Percentiles rank a stretch among this genome's conserved stretches.
Evolutionary conservation across 2,329 filamentous ascomycete genomes (phyloP).

Genomic region (Sporothrix mexicana): DNA sequence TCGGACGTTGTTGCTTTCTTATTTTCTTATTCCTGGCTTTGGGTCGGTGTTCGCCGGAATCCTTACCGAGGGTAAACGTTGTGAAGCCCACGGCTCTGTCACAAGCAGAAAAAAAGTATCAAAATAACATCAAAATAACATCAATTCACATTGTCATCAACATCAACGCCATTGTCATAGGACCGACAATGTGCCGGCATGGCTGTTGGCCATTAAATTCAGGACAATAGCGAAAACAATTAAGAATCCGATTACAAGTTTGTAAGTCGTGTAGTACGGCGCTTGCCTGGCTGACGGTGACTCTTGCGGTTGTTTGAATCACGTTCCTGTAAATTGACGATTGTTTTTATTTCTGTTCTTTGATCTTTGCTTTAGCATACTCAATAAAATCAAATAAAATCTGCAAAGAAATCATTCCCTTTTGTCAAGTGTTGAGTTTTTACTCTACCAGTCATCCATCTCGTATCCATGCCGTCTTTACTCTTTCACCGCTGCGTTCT

Average conservation of each 20-base stretch:
- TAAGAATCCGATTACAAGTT: neutral
- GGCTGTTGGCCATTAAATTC: neutral
- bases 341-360: too few relatives aligned
- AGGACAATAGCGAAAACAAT: neutral
- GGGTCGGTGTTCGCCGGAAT: constrained; percentile 5
- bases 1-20: too few relatives aligned
- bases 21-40: neutral
- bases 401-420: too few relatives aligned
- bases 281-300: neutral
- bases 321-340: neutral
- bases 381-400: too few relatives aligned
- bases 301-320: neutral
- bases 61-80: neutral
- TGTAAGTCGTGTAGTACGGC: neutral
- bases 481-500: too few relatives aligned
- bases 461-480: too few relatives aligned
- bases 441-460: too few relatives aligned
- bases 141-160: neutral
- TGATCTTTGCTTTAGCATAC: too few relatives aligned
- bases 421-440: neutral
- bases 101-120: neutral
- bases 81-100: neutral
- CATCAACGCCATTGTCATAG: neutral
- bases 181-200: neutral
- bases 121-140: neutral